phyloP scores from a whole-genome alignment of 768 basidiomycete species.

The Phallus indusiatus region DNA sequence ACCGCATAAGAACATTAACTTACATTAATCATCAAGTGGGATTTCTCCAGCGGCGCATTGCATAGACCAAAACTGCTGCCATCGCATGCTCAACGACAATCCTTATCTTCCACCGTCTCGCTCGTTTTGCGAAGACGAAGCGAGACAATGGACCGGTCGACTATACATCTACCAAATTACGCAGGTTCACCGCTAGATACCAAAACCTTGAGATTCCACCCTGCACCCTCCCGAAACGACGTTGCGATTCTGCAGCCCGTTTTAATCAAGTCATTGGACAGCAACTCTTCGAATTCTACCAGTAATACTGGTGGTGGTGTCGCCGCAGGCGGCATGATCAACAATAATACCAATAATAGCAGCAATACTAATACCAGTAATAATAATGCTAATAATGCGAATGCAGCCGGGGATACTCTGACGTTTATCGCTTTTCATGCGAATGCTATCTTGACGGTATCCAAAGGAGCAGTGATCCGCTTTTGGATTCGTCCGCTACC shows the following conservation, averaged over 20 bases:
- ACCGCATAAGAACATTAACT: conserved; percentile 8
- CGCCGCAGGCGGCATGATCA: not conserved
- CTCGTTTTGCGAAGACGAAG: conserved; percentile 49
- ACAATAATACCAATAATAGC: not conserved
- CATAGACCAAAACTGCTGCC: conserved; percentile 76
- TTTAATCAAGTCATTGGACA: conserved; percentile 37
- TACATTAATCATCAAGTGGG: conserved; percentile 55
- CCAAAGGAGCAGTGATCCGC: conserved; percentile 67
- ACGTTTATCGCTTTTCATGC: conserved; percentile 71
- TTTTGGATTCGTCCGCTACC: conserved; percentile 77
- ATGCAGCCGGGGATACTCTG: conserved; percentile 72
- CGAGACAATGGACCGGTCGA: conserved; percentile 40
- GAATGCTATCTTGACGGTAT: conserved; percentile 67
- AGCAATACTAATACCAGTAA: not conserved
- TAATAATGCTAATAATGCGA: conserved; percentile 49
- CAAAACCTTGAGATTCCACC: conserved; percentile 53
- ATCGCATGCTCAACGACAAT: conserved; percentile 62
- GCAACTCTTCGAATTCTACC: conserved; percentile 16
- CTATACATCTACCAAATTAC: conserved; percentile 41
- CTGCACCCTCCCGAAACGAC: conserved; percentile 85
- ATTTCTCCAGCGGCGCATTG: conserved; percentile 85
- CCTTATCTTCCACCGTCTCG: conserved; percentile 72
- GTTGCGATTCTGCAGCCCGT: conserved; percentile 88
- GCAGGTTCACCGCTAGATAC: conserved; percentile 2
- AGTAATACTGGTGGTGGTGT: not conserved